Base-by-base conservation (phyloP, 1,284 basidiomycete genomes). In the Neonothopanus nambi region DNA sequence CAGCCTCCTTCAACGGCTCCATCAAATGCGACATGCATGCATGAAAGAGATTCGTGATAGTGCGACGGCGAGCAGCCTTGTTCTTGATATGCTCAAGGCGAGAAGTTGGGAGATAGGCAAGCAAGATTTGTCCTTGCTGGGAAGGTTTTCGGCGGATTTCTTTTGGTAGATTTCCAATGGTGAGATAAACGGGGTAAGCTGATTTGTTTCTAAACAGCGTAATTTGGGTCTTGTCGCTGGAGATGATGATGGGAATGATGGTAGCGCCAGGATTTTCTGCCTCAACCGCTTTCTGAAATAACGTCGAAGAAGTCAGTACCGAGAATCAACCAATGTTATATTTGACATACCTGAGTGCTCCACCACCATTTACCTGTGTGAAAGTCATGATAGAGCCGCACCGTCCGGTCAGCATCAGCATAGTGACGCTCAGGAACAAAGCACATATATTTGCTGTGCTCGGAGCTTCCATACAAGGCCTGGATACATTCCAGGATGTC, bases 361-460 rank as follows among this genome's bases (percentile, higher is more conserved):
- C 70, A 73, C 70, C 70, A 72, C 72, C 72, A 73, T 36, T 65
- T 62, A 0, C 68, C 69, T 0, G 71, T 71, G 39, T 72, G 57
- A 57, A 73, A 66, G 15, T 70, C 68, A 57, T 68, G 62, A 44
- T 60, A 72, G 1, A 71, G 4, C 1, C 64, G 45, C 1, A 48
- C 43, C 7, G 13, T 30, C 3, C 20, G 3, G 12, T 26, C 24
- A 24, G 5, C 3, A 44, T 67, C 65, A 0, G 59, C 50, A 53
- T 67, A 74, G 30, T 71, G 70, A 7, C 55, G 48, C 53, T 72
- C 67, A 0, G 73, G 73, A 3, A 40, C 38, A 17, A 40, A 15
- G 21, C 38, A 49, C 9, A 67, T 56, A 41, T 59, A 47, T 11
- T 47, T 13, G 1, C 48, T 44, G 30, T 44, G 33, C 46, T 58